Evolutionary conservation across 2,329 filamentous ascomycete genomes (phyloP).

Genomic region (Rhynchosporium agropyri): DNA sequence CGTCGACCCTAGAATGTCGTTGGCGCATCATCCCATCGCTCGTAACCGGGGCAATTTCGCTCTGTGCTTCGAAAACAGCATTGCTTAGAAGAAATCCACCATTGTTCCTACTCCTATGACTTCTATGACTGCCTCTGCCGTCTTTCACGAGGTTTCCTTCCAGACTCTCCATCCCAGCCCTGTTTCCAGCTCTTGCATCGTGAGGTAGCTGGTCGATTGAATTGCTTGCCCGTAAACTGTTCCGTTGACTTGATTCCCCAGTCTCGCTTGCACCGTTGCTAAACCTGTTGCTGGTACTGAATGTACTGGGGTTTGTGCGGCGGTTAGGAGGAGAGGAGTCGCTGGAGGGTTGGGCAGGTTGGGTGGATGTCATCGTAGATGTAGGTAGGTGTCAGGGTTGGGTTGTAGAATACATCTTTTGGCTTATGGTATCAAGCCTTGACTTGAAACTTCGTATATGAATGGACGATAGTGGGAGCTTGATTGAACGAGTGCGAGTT

Average conservation of each 20-base stretch:
- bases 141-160: slow-evolving; percentile 24
- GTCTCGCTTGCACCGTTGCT: slow-evolving; percentile 48
- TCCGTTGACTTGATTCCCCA: slow-evolving; percentile 48
- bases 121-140: slow-evolving; percentile 36
- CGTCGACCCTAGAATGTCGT: slow-evolving; percentile 31
- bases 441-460: background rate
- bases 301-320: slow-evolving; percentile 32
- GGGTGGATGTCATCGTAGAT: slow-evolving; percentile 35
- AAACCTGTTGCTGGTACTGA: slow-evolving; percentile 35
- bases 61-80: slow-evolving; percentile 32
- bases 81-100: slow-evolving; percentile 41
- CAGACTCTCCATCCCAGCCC: slow-evolving; percentile 8
- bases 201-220: slow-evolving; percentile 16
- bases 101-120: slow-evolving; percentile 36
- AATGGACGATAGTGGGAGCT: background rate
- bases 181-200: background rate
- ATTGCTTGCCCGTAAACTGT: slow-evolving; percentile 28
- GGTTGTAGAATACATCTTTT: slow-evolving; percentile 24
- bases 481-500: background rate
- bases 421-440: slow-evolving; percentile 24
- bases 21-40: slow-evolving; percentile 25
- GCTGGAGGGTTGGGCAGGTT: slow-evolving; percentile 25
- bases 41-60: slow-evolving; percentile 12
- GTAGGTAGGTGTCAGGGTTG: slow-evolving; percentile 17
- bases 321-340: slow-evolving; percentile 34